A percentile compares a stretch with the other conserved stretches of the same genome.
Conservation (phyloP, 495 filamentous ascomycete species). For the Hypomontagnella submonticulosa region DNA sequence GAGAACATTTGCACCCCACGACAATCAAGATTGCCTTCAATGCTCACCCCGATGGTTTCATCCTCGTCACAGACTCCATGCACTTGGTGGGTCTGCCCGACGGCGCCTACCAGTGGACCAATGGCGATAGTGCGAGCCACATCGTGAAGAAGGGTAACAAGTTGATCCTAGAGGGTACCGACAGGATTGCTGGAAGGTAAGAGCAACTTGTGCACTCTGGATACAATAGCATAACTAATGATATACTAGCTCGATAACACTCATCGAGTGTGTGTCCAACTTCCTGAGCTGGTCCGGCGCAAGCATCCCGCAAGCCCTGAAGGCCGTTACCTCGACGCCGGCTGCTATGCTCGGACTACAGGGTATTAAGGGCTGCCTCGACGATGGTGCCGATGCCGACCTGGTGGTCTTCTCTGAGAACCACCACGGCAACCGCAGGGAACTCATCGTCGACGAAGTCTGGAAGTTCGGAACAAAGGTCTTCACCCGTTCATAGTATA, state of each 20-base stretch:
- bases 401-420: slow-evolving; percentile 74
- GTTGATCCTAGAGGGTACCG: slow-evolving; percentile 73
- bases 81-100: slow-evolving; percentile 75
- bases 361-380: slow-evolving; percentile 73
- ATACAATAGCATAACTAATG: slow-evolving; percentile 31
- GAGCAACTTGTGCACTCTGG: slow-evolving; percentile 9
- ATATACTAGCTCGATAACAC: slow-evolving; percentile 67
- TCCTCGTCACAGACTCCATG: slow-evolving; percentile 77
- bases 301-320: slow-evolving; percentile 70
- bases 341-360: slow-evolving; percentile 77
- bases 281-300: slow-evolving; percentile 77
- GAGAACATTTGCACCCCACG: slow-evolving; percentile 73
- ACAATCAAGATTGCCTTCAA: slow-evolving; percentile 71
- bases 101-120: slow-evolving; percentile 81
- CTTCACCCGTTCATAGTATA: slow-evolving; percentile 29
- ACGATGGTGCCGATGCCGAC: slow-evolving; percentile 80
- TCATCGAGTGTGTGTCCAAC: slow-evolving; percentile 84
- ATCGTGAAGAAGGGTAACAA: slow-evolving; percentile 72
- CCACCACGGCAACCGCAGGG: slow-evolving; percentile 55
- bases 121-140: slow-evolving; percentile 70
- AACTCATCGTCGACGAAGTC: slow-evolving; percentile 75
- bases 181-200: slow-evolving; percentile 77
- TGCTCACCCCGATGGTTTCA: slow-evolving; percentile 69
- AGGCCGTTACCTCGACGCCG: slow-evolving; percentile 76
- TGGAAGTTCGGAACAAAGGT: slow-evolving; percentile 76